A percentile compares a stretch with the other conserved stretches of the same genome.
These are phyloP conservation scores for Leptographium galeiforme DNA, from an alignment of 2,329 filamentous ascomycete genomes.

Conservation along the genomic window DNA sequence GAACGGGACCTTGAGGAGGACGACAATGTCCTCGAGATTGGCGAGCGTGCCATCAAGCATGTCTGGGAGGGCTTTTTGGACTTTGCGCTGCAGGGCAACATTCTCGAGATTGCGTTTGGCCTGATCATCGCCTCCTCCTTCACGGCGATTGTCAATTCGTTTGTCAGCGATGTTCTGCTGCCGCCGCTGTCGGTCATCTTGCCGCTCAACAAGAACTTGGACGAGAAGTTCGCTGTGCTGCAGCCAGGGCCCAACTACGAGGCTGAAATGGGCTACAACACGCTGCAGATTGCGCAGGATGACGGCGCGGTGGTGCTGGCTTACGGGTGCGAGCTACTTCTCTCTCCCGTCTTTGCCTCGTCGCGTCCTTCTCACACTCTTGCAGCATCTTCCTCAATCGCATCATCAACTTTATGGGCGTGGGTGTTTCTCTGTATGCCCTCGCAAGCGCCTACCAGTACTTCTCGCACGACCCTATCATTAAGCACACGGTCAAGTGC, in stretches of 20 bases:
- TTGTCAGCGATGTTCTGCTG: slow-evolving; percentile 57
- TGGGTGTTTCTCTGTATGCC: slow-evolving; percentile 52
- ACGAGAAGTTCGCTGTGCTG: slow-evolving; percentile 60
- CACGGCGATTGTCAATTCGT: slow-evolving; percentile 56
- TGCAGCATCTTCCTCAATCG: slow-evolving; percentile 43
- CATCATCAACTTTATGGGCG: slow-evolving; percentile 49
- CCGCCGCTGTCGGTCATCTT: slow-evolving; percentile 56
- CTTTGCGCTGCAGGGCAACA: slow-evolving; percentile 62
- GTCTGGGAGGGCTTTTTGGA: slow-evolving; percentile 54
- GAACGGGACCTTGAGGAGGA: slow-evolving; percentile 24
- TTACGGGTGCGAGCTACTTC: slow-evolving; percentile 41
- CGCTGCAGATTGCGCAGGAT: slow-evolving; percentile 51
- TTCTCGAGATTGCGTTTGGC: slow-evolving; percentile 62
- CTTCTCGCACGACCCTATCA: slow-evolving; percentile 50
- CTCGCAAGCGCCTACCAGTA: slow-evolving; percentile 50
- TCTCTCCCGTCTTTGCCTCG: slow-evolving; percentile 3
- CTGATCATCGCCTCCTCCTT: slow-evolving; percentile 61
- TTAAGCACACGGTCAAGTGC: slow-evolving; percentile 58
- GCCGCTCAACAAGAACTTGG: slow-evolving; percentile 56
- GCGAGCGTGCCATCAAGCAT: slow-evolving; percentile 32
- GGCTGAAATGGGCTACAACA: slow-evolving; percentile 49
- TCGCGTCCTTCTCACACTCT: not conserved
- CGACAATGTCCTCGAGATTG: slow-evolving; percentile 23
- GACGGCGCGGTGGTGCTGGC: slow-evolving; percentile 62
- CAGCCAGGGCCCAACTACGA: slow-evolving; percentile 41